These are phyloP conservation scores for Ampelocalamus luodianensis DNA, from an alignment of 176 grass and related monocot genomes.

Conservation along the genomic window DNA sequence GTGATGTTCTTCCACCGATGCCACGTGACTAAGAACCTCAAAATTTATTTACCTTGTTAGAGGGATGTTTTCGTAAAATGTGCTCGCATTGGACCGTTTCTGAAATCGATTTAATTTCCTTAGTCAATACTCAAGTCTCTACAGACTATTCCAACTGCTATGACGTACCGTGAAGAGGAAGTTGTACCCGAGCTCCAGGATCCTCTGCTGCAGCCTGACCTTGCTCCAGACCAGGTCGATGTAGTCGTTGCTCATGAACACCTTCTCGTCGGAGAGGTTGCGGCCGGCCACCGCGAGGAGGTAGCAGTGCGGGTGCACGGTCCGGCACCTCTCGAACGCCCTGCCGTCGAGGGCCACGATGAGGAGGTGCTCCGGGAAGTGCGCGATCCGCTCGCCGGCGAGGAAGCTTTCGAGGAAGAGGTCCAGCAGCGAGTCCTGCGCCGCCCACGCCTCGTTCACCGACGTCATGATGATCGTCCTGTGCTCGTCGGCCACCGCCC, in stretches of 20 bases:
- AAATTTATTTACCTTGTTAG: background rate
- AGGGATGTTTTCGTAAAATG: background rate
- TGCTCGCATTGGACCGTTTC: background rate
- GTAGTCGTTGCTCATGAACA: conserved; percentile 83
- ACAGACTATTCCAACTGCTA: conserved; percentile 6
- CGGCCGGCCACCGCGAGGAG: conserved; percentile 44
- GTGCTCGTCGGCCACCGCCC: conserved; percentile 62
- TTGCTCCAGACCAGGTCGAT: conserved; percentile 89
- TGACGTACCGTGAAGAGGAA: conserved; percentile 80
- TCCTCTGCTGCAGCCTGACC: conserved; percentile 67
- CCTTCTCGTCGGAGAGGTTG: conserved; percentile 67
- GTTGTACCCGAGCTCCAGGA: conserved; percentile 87
- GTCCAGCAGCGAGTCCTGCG: conserved; percentile 69
- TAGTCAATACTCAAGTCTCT: background rate
- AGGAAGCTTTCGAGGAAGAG: conserved; percentile 79
- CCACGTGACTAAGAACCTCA: background rate
- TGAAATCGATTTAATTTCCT: background rate
- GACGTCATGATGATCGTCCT: conserved; percentile 79
- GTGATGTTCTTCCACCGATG: background rate
- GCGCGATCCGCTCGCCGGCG: conserved; percentile 53
- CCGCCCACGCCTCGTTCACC: conserved; percentile 83
- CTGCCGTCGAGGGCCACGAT: conserved; percentile 67
- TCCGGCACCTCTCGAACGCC: conserved; percentile 54
- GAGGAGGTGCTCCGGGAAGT: conserved; percentile 66
- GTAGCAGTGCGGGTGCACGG: conserved; percentile 76